Percentiles rank a stretch among this genome's conserved stretches.
phyloP scores from a whole-genome alignment of 352 stramenopile species.

The Phytophthora quininea region DNA sequence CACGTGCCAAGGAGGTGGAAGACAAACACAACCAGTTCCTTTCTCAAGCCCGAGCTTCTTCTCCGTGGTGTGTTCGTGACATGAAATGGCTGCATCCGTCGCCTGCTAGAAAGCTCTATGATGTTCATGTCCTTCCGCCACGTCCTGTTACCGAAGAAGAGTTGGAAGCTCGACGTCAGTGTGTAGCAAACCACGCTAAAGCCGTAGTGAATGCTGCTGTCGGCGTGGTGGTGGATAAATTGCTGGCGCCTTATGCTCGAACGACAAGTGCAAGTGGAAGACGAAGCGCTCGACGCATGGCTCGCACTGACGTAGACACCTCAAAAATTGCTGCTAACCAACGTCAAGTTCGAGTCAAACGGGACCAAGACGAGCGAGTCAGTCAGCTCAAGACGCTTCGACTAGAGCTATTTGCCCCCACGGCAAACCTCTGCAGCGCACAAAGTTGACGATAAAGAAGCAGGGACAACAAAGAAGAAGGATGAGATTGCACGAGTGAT shows the following conservation, averaged over 20 bases:
- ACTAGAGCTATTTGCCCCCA: slow-evolving; percentile 52
- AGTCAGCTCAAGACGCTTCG: slow-evolving; percentile 38
- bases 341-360: slow-evolving; percentile 31
- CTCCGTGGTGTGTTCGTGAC: slow-evolving; percentile 68
- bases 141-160: slow-evolving; percentile 50
- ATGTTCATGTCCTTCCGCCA: slow-evolving; percentile 51
- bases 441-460: neutral
- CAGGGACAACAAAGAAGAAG: neutral
- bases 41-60: slow-evolving; percentile 46
- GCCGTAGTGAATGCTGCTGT: slow-evolving; percentile 45
- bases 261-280: slow-evolving; percentile 10
- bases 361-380: slow-evolving; percentile 43
- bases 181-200: slow-evolving; percentile 28
- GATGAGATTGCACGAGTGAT: slow-evolving; percentile 21
- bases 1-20: slow-evolving; percentile 38
- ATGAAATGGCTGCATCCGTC: slow-evolving; percentile 45
- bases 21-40: slow-evolving; percentile 49
- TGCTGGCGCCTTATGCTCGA: slow-evolving; percentile 28
- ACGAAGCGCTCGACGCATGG: slow-evolving; percentile 5
- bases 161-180: slow-evolving; percentile 39
- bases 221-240: slow-evolving; percentile 38
- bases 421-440: slow-evolving; percentile 8
- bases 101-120: slow-evolving; percentile 54
- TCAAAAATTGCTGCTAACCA: slow-evolving; percentile 9
- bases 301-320: slow-evolving; percentile 7